Conservation (phyloP, 306 rosid species). For the Quercus suber region DNA sequence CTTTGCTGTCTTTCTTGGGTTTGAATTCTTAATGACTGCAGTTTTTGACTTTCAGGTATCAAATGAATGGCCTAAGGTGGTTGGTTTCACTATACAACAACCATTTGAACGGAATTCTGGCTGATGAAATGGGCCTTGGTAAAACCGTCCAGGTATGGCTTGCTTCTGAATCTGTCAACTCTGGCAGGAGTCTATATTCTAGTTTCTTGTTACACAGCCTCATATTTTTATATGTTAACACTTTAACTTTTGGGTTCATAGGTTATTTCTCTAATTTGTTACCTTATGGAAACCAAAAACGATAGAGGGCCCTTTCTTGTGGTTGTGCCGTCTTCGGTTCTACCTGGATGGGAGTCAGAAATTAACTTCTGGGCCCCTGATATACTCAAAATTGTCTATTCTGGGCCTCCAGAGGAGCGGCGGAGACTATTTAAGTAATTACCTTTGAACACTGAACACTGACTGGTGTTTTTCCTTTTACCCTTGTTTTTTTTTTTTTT, state of each 20-base stretch:
- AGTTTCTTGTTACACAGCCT: background rate
- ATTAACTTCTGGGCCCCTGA: constrained; percentile 93
- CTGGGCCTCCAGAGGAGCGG: constrained; percentile 96
- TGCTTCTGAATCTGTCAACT: constrained; percentile 10
- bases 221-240: constrained; percentile 1
- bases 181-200: background rate
- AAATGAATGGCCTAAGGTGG: constrained; percentile 99
- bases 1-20: constrained; percentile 5
- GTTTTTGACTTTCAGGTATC: constrained; percentile 70
- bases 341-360: constrained; percentile 99
- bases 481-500: background rate
- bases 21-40: constrained; percentile 24
- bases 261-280: constrained; percentile 96
- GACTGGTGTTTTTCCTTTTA: too few species aligned
- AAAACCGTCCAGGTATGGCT: constrained; percentile 90
- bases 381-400: constrained; percentile 70
- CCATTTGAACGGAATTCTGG: constrained; percentile 98
- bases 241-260: constrained; percentile 27
- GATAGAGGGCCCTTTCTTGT: constrained; percentile 99
- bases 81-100: constrained; percentile 92
- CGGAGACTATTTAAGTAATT: constrained; percentile 90
- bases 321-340: constrained; percentile 97
- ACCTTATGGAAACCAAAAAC: constrained; percentile 96
- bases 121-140: constrained; percentile 99
- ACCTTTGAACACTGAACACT: constrained; percentile 10